These are phyloP conservation scores for Auxenochlorella pyrenoidosa DNA, from an alignment of 139 green algal species.

Conservation along the genomic window DNA sequence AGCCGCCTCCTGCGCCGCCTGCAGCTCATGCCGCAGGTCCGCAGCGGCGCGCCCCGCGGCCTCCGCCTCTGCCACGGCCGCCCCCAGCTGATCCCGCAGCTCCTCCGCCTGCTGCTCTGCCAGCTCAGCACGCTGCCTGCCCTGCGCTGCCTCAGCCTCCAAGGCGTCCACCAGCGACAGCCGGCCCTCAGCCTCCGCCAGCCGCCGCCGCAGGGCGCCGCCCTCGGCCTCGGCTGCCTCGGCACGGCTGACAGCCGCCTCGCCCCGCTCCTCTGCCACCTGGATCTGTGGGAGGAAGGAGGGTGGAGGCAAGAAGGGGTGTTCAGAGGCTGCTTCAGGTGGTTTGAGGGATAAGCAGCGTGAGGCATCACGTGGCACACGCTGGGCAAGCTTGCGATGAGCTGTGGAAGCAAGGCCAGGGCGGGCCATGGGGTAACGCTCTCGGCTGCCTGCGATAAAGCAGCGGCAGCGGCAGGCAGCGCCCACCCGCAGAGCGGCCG, in stretches of 20 bases:
- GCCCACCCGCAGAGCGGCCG: slow-evolving; percentile 29
- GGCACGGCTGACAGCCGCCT: not conserved
- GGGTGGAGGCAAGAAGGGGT: not conserved
- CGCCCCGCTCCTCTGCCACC: slow-evolving; percentile 14
- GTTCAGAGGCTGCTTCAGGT: not conserved
- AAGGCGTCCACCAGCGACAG: slow-evolving; percentile 31
- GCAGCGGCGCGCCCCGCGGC: not conserved
- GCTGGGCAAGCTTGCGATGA: too few species aligned
- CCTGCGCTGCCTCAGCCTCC: slow-evolving; percentile 22
- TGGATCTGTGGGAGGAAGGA: slow-evolving; percentile 11
- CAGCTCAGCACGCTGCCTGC: not conserved
- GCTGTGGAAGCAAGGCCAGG: too few species aligned
- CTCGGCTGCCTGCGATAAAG: not conserved
- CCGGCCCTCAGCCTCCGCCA: slow-evolving; percentile 29
- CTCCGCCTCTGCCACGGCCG: not conserved
- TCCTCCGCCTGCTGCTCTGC: slow-evolving; percentile 21
- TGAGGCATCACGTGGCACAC: not conserved
- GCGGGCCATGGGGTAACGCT: too few species aligned
- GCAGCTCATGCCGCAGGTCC: not conserved
- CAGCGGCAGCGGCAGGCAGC: too few species aligned
- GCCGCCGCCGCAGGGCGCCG: slow-evolving; percentile 21
- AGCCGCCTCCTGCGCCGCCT: not conserved
- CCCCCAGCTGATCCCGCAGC: not conserved
- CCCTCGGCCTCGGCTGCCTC: slow-evolving; percentile 23
- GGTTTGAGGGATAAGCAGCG: not conserved